phyloP scores from a whole-genome alignment of 1,284 basidiomycete genomes.

The Laetiporus sulphureus region DNA sequence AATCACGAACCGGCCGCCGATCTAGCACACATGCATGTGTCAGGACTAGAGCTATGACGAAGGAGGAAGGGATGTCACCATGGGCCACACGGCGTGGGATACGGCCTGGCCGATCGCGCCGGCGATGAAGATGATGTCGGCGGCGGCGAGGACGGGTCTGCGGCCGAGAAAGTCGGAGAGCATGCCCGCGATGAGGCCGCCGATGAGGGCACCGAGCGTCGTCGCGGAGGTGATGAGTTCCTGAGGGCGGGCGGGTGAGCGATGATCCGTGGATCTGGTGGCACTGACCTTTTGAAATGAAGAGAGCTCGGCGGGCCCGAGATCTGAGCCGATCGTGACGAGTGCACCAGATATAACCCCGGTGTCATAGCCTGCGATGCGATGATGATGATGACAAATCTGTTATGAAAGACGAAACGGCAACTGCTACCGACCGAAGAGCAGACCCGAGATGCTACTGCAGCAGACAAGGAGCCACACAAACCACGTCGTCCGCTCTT shows the following conservation, averaged over 20 bases:
- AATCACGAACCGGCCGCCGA: slow-evolving; percentile 71
- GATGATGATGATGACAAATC: neutral
- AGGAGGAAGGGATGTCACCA: slow-evolving; percentile 43
- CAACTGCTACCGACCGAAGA: slow-evolving; percentile 54
- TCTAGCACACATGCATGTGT: slow-evolving; percentile 39
- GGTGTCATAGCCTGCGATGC: slow-evolving; percentile 75
- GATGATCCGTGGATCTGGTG: neutral
- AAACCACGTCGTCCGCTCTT: slow-evolving; percentile 64
- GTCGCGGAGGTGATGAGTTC: slow-evolving; percentile 80
- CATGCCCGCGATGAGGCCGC: slow-evolving; percentile 64
- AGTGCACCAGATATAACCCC: slow-evolving; percentile 75
- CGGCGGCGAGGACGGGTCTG: slow-evolving; percentile 59
- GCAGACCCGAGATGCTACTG: slow-evolving; percentile 66
- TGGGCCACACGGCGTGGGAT: slow-evolving; percentile 61
- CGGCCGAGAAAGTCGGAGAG: slow-evolving; percentile 72
- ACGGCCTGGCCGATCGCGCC: slow-evolving; percentile 68
- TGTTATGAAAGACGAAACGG: neutral
- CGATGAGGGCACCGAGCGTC: slow-evolving; percentile 72
- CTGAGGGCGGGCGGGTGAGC: slow-evolving; percentile 26
- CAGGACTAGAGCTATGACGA: no score
- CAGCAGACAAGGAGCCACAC: slow-evolving; percentile 64
- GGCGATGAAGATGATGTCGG: slow-evolving; percentile 70
- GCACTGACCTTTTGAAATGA: slow-evolving; percentile 55
- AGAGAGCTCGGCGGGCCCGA: slow-evolving; percentile 53
- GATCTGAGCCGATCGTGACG: slow-evolving; percentile 64